Percentiles rank a stretch among this genome's conserved stretches.
Conservation (phyloP, 208 protist species). For the Borovskyia barvae region DNA sequence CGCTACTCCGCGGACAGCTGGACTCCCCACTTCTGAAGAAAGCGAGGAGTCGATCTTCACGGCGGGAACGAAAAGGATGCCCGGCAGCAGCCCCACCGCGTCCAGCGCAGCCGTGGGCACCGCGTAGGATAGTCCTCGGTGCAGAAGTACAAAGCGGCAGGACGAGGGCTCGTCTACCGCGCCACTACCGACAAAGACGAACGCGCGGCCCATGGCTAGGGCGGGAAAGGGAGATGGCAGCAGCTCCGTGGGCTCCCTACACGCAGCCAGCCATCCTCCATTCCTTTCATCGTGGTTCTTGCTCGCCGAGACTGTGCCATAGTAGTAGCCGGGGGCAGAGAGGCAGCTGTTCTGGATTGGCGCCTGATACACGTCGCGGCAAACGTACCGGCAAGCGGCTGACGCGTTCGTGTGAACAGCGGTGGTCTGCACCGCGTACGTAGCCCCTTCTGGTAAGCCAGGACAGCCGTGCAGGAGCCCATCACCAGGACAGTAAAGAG, state of each 20-base stretch:
- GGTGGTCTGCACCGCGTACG: constrained; percentile 4
- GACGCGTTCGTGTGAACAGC: neutral
- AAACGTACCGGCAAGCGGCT: constrained; percentile 17
- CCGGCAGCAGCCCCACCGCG: neutral
- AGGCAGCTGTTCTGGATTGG: constrained; percentile 20
- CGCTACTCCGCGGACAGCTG: constrained; percentile 2
- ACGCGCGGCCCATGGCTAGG: constrained; percentile 4
- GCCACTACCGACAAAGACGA: constrained; percentile 22
- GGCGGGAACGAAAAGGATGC: neutral
- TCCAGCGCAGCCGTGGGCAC: neutral
- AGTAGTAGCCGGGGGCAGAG: constrained; percentile 11
- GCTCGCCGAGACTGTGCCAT: constrained; percentile 7
- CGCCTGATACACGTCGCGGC: constrained; percentile 10
- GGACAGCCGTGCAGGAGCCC: constrained; percentile 29
- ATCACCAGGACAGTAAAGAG: constrained; percentile 25
- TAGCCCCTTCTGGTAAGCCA: constrained; percentile 1
- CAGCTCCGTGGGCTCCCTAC: constrained; percentile 1
- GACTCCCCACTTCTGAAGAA: neutral
- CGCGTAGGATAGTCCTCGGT: constrained; percentile 19
- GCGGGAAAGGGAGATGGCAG: neutral
- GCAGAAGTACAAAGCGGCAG: constrained; percentile 21
- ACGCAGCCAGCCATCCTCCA: constrained; percentile 9
- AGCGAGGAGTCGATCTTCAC: neutral
- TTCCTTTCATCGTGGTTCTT: constrained; percentile 9
- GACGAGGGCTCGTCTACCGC: constrained; percentile 8